Base-by-base conservation (phyloP, 176 grass and related monocot species). In the Avena eriantha region DNA sequence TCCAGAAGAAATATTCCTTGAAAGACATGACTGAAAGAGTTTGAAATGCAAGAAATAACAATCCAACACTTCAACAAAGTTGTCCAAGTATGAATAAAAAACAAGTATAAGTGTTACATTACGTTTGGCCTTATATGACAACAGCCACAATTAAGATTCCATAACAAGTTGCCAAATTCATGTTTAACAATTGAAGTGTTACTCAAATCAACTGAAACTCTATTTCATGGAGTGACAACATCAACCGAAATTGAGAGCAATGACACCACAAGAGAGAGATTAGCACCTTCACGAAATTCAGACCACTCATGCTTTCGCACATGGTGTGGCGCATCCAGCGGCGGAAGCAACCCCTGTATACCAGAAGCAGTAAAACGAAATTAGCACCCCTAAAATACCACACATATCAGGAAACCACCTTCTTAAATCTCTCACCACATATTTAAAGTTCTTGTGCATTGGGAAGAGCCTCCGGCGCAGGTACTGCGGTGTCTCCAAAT, bases 271-370 rank as follows among this genome's bases (percentile, higher is more conserved):
- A 43, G 29, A 50, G 29, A 50, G 51, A 59, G 18, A 77, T 2
- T 34, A 49, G 77, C 84, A 96, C 96, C 96, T 96, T 98, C 96
- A 80, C 96, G 96, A 85, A 92, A 98, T 51, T 80, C 74, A 17
- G 90, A 96, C 96, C 96, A 98, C 61, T 98, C 96, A 16, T 98
- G 93, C 54, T 98, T 96, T 50, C 92, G 93, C 26, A 95, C 83
- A 85, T 98, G 96, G 83, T 98, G 96, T 16, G 96, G 93, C 16
- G 96, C 96, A 85, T 98, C 96, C 10, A 98, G 86, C 16, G 93
- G 96, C 23, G 96, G 96, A 84, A 98, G 93, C 88, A 96, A n/a
- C 16, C 96, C 96, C 96, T 96, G 84, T 81, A 59, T 70, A 65
- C 33, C 53, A 79, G 64, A 59, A 80, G 71, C 11, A n/a, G 43